Base-by-base conservation (phyloP, 306 rosid genomes). In the Castanea crenata region DNA sequence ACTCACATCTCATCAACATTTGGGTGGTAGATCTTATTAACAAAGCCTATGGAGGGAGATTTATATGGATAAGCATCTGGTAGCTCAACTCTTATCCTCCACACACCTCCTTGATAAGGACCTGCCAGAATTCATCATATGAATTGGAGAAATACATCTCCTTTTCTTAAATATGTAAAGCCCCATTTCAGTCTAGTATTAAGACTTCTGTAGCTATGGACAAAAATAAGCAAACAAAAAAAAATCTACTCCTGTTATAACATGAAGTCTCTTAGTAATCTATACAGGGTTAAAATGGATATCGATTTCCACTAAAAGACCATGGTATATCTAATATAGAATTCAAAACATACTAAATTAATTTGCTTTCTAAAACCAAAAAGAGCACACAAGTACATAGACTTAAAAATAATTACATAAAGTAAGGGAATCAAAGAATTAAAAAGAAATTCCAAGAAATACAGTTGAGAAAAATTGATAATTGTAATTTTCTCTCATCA, bases 31-130 rank as follows among this genome's bases (percentile, higher is more conserved):
- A 88, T 88, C 86, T 85, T 88, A 78, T 88, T 88, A 80, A 85
- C 41, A 82, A 88, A 88, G 41, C 91, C 91, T 54, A 88, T 88
- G 54, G 91, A 88, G 77, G 89, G 91, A 73, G 91, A 88, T 62
- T 81, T 88, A 65, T 85, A 88, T 46, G 89, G 91, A 81, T 88
- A 88, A 29, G 89, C 89, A 83, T 88, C 91, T 13, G 89, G 91
- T 46, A 88, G 86, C 79, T 83, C 89, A 83, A 88, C 91, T 76
- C 89, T 81, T 59, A 88, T 80, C 79, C 82, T 85, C 91, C 91
- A 88, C 81, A 88, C 89, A 63, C 89, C 89, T 49, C 89, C 89
- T 29, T 69, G 86, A 83, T 88, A 88, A 81, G 91, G 91, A 85
- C 91, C 91, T 88, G 86, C 62, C 72, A 83, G 61, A 38, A 88